Base-by-base conservation (phyloP, 371 early-diverging fungal species). In the Saksenaea oblongispora region DNA sequence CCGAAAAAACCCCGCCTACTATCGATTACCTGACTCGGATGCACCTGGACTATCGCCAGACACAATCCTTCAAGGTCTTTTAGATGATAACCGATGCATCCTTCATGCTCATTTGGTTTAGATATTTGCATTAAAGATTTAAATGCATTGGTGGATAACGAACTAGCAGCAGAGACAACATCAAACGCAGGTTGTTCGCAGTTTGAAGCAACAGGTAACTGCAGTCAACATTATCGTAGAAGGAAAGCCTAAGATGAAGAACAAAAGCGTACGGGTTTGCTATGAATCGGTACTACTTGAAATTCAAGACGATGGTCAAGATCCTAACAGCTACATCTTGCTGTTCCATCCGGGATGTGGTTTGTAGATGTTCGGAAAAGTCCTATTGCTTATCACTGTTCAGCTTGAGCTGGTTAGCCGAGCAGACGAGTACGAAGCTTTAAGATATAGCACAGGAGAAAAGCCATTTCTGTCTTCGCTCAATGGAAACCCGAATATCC, bases 101-200 rank as follows among this genome's bases (percentile, higher is more conserved):
- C 39, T 13, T 17, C 5, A 51, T 18, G 54, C 17, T 4, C 14
- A 34, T 15, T 15, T 5, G 51, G 10, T n/a, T 37, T 64, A 84
- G 85, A 77, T 18, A 85, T 89, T 8, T 86, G 82, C 56, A 41
- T 78, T 11, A 84, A 82, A n/a, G 79, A 87, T 57, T 54, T 89
- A 26, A 62, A 69, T 7, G 34, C 64, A 11, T 57, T 84, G 8
- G 59, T 67, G 8, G 44, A 66, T 14, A 58, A 67, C 37, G 62
- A 61, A 56, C 56, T 27, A 17, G 63, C 56, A 42, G 11, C 17
- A 42, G 35, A 18, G 58, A 28, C 9, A 15, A 37, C 1, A 36
- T 35, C 0, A 44, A 54, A 10, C 53, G 51, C 22, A 27, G 18
- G 24, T 56, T 65, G 4, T 62, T 54, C 15, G n/a, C 66, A 18